Evolutionary conservation across 805 yeast species (phyloP), one percentile per base, ranked within the genome.

Genomic region (Starmerella khaoyaiensis): DNA sequence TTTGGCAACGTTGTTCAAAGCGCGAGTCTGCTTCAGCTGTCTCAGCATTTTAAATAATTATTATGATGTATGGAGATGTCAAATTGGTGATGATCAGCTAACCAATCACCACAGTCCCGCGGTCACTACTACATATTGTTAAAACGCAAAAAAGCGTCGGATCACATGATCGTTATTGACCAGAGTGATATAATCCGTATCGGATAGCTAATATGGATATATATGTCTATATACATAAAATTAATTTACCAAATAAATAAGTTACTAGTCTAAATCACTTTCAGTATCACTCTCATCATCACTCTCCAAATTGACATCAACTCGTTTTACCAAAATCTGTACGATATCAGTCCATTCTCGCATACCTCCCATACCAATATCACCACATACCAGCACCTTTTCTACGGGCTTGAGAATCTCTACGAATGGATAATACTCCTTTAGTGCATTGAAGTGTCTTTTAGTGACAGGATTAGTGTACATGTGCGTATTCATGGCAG

Each of bases 351-450:
- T 76, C 74, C 93, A 83, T 54, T 90, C 97, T 70, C 87, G 75
- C 98, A 87, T 87, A 35, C 97, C 98, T 29, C 98, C 98, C 84
- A 87, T 79, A 11, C 97, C 97, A 39, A 87, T 84, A 55, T 90
- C 97, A 44, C 98, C 97, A 63, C 90, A 83, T 21, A 81, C 82
- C 55, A 80, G 71, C 7, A 87, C 94, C 58, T 87, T 87, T 55
- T 87, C 98, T n/a, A 84, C 83, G 0, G 98, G 98, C 59, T 74
- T 77, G 51, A 90, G 68, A 11, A 87, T 74, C 46, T 83, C 90
- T 36, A 87, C 76, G 80, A 86, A 86, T n/a, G 86, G 82, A 79
- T 81, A 84, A 47, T 79, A 87, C 47, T 82, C 90, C 26, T 70
- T 68, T 25, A 87, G 69, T 22, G 78, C 61, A 36, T 71, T 64